Conservation (phyloP, 164 flowering plant species). For the Cinnamomum micranthum region DNA sequence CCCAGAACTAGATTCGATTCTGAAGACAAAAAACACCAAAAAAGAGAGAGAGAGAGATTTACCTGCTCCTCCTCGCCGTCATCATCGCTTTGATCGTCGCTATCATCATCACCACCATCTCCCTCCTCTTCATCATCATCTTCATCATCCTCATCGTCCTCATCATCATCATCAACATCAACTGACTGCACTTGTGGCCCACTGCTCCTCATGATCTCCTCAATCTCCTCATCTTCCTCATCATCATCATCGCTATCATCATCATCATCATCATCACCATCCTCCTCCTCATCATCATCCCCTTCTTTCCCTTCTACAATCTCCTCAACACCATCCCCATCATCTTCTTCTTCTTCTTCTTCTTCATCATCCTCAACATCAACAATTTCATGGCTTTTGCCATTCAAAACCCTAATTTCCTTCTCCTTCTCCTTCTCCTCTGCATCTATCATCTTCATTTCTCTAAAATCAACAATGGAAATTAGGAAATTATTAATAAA, state of each 20-base stretch:
- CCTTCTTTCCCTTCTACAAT: conserved; percentile 9
- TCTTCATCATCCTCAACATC: conserved; percentile 15
- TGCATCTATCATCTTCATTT: conserved; percentile 25
- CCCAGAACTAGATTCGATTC: background rate
- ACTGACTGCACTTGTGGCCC: conserved; percentile 15
- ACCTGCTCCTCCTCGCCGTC: conserved; percentile 43
- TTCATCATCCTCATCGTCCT: conserved; percentile 32
- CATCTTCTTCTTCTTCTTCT: conserved; percentile 21
- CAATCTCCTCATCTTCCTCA: conserved; percentile 24
- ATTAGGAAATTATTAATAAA: background rate
- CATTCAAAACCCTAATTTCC: conserved; percentile 28
- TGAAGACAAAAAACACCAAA: background rate
- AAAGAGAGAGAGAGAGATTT: background rate
- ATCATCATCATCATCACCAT: conserved; percentile 23
- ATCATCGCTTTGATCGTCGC: conserved; percentile 13
- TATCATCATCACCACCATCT: conserved; percentile 15
- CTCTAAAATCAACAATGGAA: conserved; percentile 1
- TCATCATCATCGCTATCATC: conserved; percentile 14
- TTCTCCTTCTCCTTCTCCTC: conserved; percentile 19
- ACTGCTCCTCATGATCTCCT: conserved; percentile 15
- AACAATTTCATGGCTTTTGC: conserved; percentile 17
- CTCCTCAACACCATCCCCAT: conserved; percentile 18
- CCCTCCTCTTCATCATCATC: conserved; percentile 21
- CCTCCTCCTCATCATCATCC: conserved; percentile 23
- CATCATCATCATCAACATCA: conserved; percentile 39